Percentiles rank a stretch among this genome's conserved stretches.
These are phyloP conservation scores for Brassica cretica DNA, from an alignment of 345 rosid genomes.

Conservation along the genomic window DNA sequence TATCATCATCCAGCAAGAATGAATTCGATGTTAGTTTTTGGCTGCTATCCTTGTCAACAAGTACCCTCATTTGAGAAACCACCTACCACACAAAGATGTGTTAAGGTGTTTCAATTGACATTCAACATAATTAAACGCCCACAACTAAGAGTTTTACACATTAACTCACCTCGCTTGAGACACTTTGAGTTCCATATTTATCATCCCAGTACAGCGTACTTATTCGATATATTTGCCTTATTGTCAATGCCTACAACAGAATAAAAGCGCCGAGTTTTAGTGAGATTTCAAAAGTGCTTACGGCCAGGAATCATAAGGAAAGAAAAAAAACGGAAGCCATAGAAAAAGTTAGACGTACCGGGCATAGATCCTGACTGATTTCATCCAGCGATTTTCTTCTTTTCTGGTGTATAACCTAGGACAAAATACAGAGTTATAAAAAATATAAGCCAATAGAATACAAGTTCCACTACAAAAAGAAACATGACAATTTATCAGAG, in stretches of 20 bases:
- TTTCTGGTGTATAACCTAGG: slow-evolving; percentile 96
- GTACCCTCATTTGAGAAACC: slow-evolving; percentile 83
- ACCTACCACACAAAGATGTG: slow-evolving; percentile 51
- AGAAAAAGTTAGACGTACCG: slow-evolving; percentile 48
- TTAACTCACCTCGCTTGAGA: slow-evolving; percentile 80
- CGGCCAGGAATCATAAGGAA: not conserved
- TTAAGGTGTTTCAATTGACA: slow-evolving; percentile 4
- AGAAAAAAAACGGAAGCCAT: slow-evolving; percentile 18
- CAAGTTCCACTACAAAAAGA: slow-evolving; percentile 9
- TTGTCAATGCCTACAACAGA: slow-evolving; percentile 69
- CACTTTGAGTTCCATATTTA: slow-evolving; percentile 95
- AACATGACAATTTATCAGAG: not conserved
- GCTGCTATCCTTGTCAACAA: slow-evolving; percentile 68
- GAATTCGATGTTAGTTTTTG: slow-evolving; percentile 81
- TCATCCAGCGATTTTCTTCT: slow-evolving; percentile 87
- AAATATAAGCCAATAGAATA: not conserved
- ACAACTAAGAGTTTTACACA: slow-evolving; percentile 1
- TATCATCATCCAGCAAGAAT: slow-evolving; percentile 91
- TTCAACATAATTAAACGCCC: not conserved
- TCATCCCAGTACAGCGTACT: slow-evolving; percentile 99
- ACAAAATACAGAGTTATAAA: not conserved
- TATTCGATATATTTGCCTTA: slow-evolving; percentile 94
- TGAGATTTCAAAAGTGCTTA: slow-evolving; percentile 12
- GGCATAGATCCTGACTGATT: slow-evolving; percentile 89
- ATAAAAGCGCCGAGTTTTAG: not conserved